Evolutionary conservation across 2,329 filamentous ascomycete genomes (phyloP).

Genomic region (Hyphodiscus sp.): DNA sequence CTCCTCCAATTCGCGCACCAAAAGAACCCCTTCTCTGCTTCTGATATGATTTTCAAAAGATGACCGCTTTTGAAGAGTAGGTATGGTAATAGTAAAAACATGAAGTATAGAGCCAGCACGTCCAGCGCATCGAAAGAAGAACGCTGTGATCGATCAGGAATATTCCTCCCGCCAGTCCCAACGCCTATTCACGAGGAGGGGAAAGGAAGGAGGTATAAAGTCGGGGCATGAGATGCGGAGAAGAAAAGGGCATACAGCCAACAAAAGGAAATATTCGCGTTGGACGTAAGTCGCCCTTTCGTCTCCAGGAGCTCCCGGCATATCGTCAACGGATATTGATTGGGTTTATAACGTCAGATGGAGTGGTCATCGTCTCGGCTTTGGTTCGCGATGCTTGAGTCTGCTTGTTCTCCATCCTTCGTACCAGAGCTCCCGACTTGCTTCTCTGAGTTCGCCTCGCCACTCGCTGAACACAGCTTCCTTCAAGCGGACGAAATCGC

Average conservation of each 20-base stretch:
- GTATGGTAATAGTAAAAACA: not conserved
- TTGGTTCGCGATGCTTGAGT: slow-evolving; percentile 33
- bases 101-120: not conserved
- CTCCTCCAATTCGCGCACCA: not conserved
- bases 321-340: not conserved
- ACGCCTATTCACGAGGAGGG: not conserved
- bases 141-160: not conserved
- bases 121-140: not conserved
- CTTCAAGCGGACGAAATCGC: slow-evolving; percentile 86
- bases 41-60: not conserved
- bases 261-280: not conserved
- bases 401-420: slow-evolving; percentile 83
- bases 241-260: not conserved
- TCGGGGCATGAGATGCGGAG: not conserved
- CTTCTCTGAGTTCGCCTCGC: slow-evolving; percentile 83
- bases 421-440: slow-evolving; percentile 89
- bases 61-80: not conserved
- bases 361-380: slow-evolving; percentile 21
- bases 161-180: not conserved
- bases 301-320: not conserved
- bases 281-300: not conserved
- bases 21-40: not conserved
- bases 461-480: slow-evolving; percentile 91
- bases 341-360: not conserved
- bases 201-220: not conserved